Percentiles rank a stretch among this genome's conserved stretches.
These are phyloP conservation scores for Fusarium veterinarium DNA, from an alignment of 2,329 filamentous ascomycete species.

Conservation along the genomic window DNA sequence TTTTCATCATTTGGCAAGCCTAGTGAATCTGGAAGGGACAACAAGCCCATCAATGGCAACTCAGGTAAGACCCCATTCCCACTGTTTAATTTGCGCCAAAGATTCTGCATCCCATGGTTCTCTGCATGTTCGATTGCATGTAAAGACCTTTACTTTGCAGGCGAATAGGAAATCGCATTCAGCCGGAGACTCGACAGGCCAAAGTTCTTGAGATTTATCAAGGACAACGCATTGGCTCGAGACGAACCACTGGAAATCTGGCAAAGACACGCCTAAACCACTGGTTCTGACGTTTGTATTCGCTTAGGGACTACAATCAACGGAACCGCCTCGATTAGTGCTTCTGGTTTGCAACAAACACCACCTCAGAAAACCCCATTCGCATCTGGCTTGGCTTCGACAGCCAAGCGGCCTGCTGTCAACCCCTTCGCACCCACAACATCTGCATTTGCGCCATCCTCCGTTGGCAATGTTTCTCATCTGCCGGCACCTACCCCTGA, in stretches of 20 bases:
- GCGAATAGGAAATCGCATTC: constrained; percentile 41
- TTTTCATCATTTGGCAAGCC: constrained; percentile 26
- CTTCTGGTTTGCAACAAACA: constrained; percentile 32
- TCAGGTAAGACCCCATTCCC: constrained; percentile 42
- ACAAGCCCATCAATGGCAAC: constrained; percentile 20
- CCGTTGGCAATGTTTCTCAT: constrained; percentile 7
- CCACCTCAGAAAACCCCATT: constrained; percentile 41
- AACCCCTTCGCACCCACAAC: constrained; percentile 38
- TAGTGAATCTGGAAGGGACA: constrained; percentile 10
- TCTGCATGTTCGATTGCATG: constrained; percentile 18
- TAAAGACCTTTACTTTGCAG: constrained; percentile 29
- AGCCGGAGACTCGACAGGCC: constrained; percentile 44
- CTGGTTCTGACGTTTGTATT: constrained; percentile 46
- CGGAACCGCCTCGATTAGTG: constrained; percentile 29
- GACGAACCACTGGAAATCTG: constrained; percentile 46
- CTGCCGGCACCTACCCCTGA: constrained; percentile 1
- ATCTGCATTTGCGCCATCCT: constrained; percentile 7
- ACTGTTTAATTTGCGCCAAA: constrained; percentile 39
- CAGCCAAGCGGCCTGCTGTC: constrained; percentile 8
- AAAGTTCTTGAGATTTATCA: constrained; percentile 29
- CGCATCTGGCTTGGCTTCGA: constrained; percentile 14
- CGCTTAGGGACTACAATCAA: constrained; percentile 44
- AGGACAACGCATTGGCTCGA: constrained; percentile 39
- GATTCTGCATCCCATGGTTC: constrained; percentile 39
- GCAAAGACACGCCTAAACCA: constrained; percentile 43